Evolutionary conservation across 2,329 filamentous ascomycete species (phyloP).

Genomic region (Apiospora kogelbergensis): DNA sequence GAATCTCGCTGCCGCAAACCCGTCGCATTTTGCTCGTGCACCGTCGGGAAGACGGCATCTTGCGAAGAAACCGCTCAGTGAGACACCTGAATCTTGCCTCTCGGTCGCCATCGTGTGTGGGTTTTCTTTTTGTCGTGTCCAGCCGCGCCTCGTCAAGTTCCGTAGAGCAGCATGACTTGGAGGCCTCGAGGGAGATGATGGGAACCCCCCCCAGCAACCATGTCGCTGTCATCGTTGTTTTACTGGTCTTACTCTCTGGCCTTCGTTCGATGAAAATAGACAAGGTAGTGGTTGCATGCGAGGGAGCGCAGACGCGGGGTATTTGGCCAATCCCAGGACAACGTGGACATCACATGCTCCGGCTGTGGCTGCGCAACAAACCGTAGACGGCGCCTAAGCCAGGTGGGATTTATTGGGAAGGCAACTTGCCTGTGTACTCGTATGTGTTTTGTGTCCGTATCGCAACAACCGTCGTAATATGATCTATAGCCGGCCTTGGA

Average conservation of each 20-base stretch:
- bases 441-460: too few species aligned
- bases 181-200: not conserved
- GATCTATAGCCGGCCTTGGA: too few species aligned
- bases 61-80: slow-evolving; percentile 27
- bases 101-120: slow-evolving; percentile 2
- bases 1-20: slow-evolving; percentile 33
- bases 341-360: not conserved
- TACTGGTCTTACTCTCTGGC: not conserved
- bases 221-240: not conserved
- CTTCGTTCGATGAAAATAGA: not conserved
- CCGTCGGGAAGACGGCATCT: slow-evolving; percentile 26
- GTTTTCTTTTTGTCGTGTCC: not conserved
- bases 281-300: not conserved
- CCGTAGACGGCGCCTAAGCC: not conserved
- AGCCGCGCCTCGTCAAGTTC: not conserved
- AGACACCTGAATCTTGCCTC: slow-evolving; percentile 27
- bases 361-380: not conserved
- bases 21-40: slow-evolving; percentile 31
- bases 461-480: too few species aligned
- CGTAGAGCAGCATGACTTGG: too few species aligned
- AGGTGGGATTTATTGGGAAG: not conserved
- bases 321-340: not conserved
- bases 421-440: not conserved
- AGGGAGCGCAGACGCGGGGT: not conserved
- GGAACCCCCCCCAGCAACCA: too few species aligned